These are phyloP conservation scores for Wallemia hederae DNA, from an alignment of 1,284 basidiomycete species.

Conservation along the genomic window DNA sequence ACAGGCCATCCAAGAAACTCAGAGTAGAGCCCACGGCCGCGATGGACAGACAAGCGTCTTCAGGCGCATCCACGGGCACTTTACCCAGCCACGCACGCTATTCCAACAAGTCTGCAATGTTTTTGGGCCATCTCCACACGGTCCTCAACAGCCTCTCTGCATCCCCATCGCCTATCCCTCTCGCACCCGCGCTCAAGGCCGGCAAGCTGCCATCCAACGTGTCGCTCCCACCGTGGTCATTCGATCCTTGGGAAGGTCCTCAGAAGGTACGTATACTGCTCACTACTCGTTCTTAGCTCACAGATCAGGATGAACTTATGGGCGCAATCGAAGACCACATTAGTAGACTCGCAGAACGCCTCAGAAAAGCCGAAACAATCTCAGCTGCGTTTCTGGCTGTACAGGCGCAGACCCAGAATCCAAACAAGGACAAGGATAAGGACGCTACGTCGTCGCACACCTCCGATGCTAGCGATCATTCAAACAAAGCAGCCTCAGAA, in stretches of 20 bases:
- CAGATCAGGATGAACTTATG: not conserved
- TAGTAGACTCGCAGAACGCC: slow-evolving; percentile 3
- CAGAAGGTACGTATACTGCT: not conserved
- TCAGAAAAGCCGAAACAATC: slow-evolving; percentile 6
- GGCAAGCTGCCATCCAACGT: not conserved
- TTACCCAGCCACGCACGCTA: not conserved
- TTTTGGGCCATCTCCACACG: not conserved
- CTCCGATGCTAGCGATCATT: not conserved
- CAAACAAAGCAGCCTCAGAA: not conserved
- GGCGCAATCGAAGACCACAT: slow-evolving; percentile 3
- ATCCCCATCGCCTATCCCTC: not conserved
- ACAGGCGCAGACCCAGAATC: not conserved
- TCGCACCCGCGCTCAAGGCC: not conserved
- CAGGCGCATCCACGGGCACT: not conserved
- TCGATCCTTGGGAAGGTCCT: slow-evolving; percentile 1
- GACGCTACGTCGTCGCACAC: not conserved
- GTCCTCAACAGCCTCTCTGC: not conserved
- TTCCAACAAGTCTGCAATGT: not conserved
- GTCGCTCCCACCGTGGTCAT: not conserved
- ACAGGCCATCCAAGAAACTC: not conserved
- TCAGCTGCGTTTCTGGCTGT: slow-evolving; percentile 5
- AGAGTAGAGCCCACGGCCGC: not conserved
- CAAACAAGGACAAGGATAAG: slow-evolving; percentile 5
- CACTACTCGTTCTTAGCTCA: not conserved
- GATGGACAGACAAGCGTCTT: not conserved